Evolutionary conservation across 768 basidiomycete genomes (phyloP), one percentile per base, ranked within the genome.

Genomic region (Naganishia vishniacii): DNA sequence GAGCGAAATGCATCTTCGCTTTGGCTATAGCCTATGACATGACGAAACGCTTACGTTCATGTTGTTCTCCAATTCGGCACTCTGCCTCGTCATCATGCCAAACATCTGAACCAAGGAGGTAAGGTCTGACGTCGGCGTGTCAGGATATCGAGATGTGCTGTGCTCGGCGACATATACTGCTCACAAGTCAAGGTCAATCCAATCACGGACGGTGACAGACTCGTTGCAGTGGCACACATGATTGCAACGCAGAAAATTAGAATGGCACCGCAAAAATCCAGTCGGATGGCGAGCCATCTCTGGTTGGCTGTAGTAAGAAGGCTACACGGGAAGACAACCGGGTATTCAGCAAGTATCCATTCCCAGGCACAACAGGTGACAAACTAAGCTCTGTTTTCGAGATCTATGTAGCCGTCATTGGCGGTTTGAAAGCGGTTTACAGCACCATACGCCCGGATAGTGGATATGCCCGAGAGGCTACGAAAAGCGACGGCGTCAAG

Each of bases 321-420:
- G 56, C 62, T 63, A 20, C 12, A 37, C 34, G 34, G 7, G 34
- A 37, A 62, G 45, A 48, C 23, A 31, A 15, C 13, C 25, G 18
- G 40, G 8, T 20, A 20, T 23, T 20, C n/a, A 37, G 37, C 15
- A 23, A 25, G 5, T 20, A 7, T 29, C 23, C 11, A 25, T 1
- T 2, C n/a, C 9, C 3, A 13, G 29, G 26, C 28, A 20, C 13
- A 44, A 44, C 42, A 44, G 2, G 25, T 1, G 9, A 13, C 3
- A 63, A 85, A 89, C 74, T 91, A 93, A 2, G 91, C 91, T 37
- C 88, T 81, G 72, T 94, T 89, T 76, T 97, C 91, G n/a, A 88
- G 77, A 70, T 97, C 87, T n/a, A 91, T 81, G n/a, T 84, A 82
- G 20, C 81, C 80, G 62, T 84, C 79, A 70, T 92, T 97, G 61